Base-by-base conservation (phyloP, 441 rosid species). In the Jatropha multifida region DNA sequence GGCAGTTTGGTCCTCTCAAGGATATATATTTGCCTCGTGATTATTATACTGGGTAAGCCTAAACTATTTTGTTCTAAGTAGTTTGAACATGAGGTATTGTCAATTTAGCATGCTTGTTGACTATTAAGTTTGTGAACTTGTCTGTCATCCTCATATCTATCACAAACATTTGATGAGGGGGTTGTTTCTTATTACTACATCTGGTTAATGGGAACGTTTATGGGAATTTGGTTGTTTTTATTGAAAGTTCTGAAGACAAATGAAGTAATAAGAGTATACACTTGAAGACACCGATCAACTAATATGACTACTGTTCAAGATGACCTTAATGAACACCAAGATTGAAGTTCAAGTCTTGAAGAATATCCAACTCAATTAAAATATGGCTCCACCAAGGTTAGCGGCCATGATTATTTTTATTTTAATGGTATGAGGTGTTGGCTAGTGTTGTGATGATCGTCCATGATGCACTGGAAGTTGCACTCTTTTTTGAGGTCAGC, bases 21-120 rank as follows among this genome's bases (percentile, higher is more conserved):
- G 99, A 95, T 74, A 71, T 95, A 55, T 92, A 93, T 77, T 80
- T 95, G 90, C 99, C 98, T 59, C 90, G 94, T 27, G 97, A 95
- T 78, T 95, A 90, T 78, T 79, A 95, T 77, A 88, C 95, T 66
- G 97, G 99, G 98, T 95, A 83, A 88, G 88, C 58, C 18, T 61
- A 17, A 18, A 26, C 15, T n/a, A 9, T 64, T 8, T 72, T 64
- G 32, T 64, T 42, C 49, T 2, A 10, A 32, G 42, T 37, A 4
- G 23, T 32, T 48, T 27, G 17, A 32, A 51, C 41, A 32, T 17
- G 2, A 20, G 44, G 17, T 58, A 18, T 13, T 65, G 74, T 23
- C 56, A 42, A 63, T 38, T 69, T 42, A 44, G 37, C 14, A 11
- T 15, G 23, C 49, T 65, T n/a, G 38, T 27, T 42, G 4, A 42